These are phyloP conservation scores for Arabidopsis lyrata DNA, from an alignment of 441 rosid species.

Conservation along the genomic window DNA sequence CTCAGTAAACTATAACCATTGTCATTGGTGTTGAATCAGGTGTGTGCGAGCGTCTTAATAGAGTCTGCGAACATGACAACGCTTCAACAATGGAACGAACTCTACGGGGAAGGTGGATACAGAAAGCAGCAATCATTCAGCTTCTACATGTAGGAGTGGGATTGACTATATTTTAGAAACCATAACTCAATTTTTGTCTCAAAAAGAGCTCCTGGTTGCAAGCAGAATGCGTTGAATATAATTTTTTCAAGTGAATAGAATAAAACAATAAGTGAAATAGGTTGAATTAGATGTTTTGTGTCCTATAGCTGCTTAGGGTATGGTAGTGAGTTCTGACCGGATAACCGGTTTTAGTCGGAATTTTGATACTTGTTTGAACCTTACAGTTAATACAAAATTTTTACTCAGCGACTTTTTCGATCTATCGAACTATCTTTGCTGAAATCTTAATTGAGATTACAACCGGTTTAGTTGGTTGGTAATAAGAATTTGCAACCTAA, in stretches of 20 bases:
- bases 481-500: not conserved
- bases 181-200: conserved; percentile 16
- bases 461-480: not conserved
- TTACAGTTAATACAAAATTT: not conserved
- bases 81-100: conserved; percentile 87
- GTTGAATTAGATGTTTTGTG: not conserved
- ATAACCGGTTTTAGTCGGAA: too few relatives aligned
- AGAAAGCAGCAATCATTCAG: conserved; percentile 74
- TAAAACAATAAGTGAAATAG: not conserved
- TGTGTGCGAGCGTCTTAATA: conserved; percentile 86
- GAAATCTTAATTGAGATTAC: not conserved
- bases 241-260: not conserved
- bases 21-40: conserved; percentile 52
- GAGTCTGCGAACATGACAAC: conserved; percentile 85
- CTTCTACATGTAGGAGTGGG: conserved; percentile 84
- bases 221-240: conserved; percentile 19
- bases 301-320: too few relatives aligned
- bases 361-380: too few relatives aligned
- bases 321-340: too few relatives aligned
- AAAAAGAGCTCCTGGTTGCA: not conserved
- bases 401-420: not conserved
- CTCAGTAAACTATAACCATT: not conserved
- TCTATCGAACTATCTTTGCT: not conserved
- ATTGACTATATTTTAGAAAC: conserved; percentile 7
- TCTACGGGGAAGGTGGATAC: conserved; percentile 96